phyloP scores from a whole-genome alignment of 1,284 basidiomycete species.

The Ceratobasidium papillatum region DNA sequence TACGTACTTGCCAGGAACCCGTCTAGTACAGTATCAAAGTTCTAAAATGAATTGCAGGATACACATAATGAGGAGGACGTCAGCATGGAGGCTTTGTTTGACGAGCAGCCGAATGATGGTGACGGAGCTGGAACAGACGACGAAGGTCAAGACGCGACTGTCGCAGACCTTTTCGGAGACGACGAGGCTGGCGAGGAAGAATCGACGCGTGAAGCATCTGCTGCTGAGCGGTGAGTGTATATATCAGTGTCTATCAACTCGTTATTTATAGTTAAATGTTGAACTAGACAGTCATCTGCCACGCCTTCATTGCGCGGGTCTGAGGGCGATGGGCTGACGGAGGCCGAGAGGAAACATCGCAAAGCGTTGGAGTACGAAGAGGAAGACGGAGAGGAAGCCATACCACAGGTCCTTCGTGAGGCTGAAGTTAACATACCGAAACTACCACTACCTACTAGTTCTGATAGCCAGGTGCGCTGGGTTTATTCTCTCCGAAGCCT shows the following conservation, averaged over 20 bases:
- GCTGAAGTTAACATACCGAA: constrained; percentile 80
- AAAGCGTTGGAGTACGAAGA: constrained; percentile 82
- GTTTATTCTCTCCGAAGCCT: background rate
- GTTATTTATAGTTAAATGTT: background rate
- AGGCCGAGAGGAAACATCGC: constrained; percentile 71
- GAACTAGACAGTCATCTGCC: constrained; percentile 41
- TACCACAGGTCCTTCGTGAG: constrained; percentile 66
- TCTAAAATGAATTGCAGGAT: background rate
- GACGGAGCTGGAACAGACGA: background rate
- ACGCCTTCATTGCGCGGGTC: constrained; percentile 53
- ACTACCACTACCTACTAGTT: constrained; percentile 74
- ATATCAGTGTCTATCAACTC: background rate
- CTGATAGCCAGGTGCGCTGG: constrained; percentile 70
- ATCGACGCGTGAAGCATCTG: background rate
- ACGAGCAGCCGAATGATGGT: background rate
- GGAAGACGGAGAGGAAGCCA: constrained; percentile 67
- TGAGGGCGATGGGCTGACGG: constrained; percentile 71
- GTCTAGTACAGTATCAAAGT: background rate
- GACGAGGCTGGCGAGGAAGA: background rate
- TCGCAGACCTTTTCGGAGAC: constrained; percentile 29
- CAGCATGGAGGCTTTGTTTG: constrained; percentile 4
- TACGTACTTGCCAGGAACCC: background rate
- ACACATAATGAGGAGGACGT: constrained; percentile 2
- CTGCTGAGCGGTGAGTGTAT: constrained; percentile 9
- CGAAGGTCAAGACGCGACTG: constrained; percentile 19